These are phyloP conservation scores for Citrus unshiu DNA, from an alignment of 345 rosid species.

Conservation along the genomic window DNA sequence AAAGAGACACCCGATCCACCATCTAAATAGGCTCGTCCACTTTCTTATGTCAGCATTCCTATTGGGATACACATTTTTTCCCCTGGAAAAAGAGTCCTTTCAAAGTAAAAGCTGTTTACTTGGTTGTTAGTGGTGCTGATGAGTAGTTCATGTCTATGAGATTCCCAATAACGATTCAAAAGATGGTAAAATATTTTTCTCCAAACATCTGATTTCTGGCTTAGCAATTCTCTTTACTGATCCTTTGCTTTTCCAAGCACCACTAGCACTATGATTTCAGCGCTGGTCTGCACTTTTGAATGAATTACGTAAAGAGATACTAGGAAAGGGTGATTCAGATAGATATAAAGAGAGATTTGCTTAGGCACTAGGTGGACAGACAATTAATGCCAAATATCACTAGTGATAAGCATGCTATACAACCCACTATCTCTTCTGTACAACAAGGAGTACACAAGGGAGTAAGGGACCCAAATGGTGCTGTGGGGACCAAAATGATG, in stretches of 20 bases:
- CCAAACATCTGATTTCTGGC: background rate
- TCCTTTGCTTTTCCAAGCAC: background rate
- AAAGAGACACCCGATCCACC: background rate
- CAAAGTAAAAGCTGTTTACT: background rate
- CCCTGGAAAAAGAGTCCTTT: background rate
- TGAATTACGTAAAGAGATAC: background rate
- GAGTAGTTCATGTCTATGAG: background rate
- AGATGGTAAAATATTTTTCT: background rate
- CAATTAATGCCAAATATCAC: background rate
- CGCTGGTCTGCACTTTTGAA: conserved; percentile 1
- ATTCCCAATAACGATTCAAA: background rate
- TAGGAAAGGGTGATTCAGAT: conserved; percentile 1
- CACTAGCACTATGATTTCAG: background rate
- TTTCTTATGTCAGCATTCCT: background rate
- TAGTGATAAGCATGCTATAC: background rate
- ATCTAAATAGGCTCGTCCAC: background rate
- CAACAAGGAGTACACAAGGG: background rate
- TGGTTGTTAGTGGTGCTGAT: background rate
- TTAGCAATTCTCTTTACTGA: background rate
- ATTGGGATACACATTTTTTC: background rate
- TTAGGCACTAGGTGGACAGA: background rate
- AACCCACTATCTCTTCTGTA: background rate
- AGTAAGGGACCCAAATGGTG: background rate
- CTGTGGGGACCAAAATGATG: background rate
- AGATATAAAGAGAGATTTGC: background rate